Conservation (phyloP, 495 filamentous ascomycete genomes). For the Chaetomium cochliodes region DNA sequence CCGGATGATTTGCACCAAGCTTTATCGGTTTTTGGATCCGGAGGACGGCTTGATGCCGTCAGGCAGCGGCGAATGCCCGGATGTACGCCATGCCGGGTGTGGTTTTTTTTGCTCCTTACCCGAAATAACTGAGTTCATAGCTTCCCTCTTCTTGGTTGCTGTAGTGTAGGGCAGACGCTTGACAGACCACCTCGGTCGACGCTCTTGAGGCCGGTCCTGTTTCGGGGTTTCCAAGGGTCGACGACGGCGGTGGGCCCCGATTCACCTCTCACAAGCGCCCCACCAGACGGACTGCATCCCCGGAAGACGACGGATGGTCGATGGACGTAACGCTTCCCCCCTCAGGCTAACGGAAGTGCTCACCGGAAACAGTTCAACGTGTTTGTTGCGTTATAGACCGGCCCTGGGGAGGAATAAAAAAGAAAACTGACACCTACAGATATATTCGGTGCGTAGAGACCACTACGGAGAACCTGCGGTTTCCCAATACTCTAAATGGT, state of each 20-base stretch:
- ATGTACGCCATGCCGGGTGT: not conserved
- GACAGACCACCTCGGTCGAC: too few relatives aligned
- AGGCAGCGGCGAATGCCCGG: not conserved
- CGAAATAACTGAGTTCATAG: too few relatives aligned
- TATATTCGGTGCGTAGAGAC: too few relatives aligned
- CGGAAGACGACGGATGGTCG: not conserved
- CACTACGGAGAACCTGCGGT: not conserved
- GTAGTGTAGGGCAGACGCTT: not conserved
- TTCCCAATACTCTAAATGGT: not conserved
- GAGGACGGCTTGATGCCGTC: not conserved
- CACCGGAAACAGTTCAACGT: not conserved
- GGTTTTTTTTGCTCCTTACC: not conserved
- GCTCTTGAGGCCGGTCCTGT: not conserved
- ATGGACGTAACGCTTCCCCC: not conserved
- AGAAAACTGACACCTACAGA: too few relatives aligned
- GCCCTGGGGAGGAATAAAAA: too few relatives aligned
- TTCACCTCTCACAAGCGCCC: not conserved
- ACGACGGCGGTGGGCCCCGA: not conserved
- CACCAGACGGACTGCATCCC: not conserved
- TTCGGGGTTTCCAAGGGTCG: not conserved
- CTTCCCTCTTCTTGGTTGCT: not conserved
- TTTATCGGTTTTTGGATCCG: not conserved
- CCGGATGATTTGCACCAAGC: not conserved
- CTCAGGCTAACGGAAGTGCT: not conserved
- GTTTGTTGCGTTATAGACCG: too few relatives aligned